phyloP scores from a whole-genome alignment of 106 monocot species.

The Phalaenopsis equestris region DNA sequence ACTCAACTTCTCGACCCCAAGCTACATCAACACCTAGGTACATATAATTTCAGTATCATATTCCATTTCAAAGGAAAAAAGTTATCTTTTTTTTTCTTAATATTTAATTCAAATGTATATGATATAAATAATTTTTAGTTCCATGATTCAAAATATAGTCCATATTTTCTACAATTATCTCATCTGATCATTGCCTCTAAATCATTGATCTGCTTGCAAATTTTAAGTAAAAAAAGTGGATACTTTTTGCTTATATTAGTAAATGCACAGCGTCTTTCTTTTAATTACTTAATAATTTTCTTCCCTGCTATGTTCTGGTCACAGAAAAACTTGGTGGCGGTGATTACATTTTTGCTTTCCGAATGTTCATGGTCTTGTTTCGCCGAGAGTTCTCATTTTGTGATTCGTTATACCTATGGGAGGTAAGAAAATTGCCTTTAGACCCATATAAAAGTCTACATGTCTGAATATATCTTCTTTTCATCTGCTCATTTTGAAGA shows the following conservation, averaged over 20 bases:
- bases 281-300: not conserved
- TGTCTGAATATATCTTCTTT: not conserved
- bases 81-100: not conserved
- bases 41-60: not conserved
- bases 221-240: not conserved
- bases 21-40: conserved; percentile 88
- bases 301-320: conserved; percentile 1
- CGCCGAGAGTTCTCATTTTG: conserved; percentile 86
- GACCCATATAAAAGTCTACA: not conserved
- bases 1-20: conserved; percentile 84
- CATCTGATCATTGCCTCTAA: not conserved
- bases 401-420: conserved; percentile 87
- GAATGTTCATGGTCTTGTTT: conserved; percentile 95
- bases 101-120: not conserved
- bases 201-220: not conserved
- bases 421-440: conserved; percentile 29
- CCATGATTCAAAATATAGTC: not conserved
- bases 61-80: not conserved
- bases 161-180: not conserved
- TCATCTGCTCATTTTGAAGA: not conserved
- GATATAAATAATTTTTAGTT: not conserved
- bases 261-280: not conserved
- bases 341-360: conserved; percentile 87
- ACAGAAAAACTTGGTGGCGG: conserved; percentile 84
- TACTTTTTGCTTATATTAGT: not conserved